These are phyloP conservation scores for Trichoderma guizhouense DNA, from an alignment of 2,329 filamentous ascomycete genomes.

Conservation along the genomic window DNA sequence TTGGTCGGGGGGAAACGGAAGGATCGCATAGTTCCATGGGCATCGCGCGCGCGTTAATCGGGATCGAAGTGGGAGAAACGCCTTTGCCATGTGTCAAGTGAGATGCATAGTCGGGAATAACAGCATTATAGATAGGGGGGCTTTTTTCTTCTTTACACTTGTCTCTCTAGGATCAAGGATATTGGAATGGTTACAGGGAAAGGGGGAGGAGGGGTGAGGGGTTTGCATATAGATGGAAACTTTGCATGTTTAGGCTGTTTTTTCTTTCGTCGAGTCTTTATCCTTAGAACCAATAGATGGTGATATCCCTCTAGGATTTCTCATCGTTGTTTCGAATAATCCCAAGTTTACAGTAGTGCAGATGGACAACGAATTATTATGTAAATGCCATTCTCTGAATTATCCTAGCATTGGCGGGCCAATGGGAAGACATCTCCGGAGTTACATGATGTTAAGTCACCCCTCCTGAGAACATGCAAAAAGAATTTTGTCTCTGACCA, in stretches of 20 bases:
- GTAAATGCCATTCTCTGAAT: neutral
- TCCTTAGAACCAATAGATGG: neutral
- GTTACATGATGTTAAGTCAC: neutral
- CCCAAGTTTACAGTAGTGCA: neutral
- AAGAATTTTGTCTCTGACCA: neutral
- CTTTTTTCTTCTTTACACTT: neutral
- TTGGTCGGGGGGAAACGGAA: neutral
- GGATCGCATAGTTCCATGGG: neutral
- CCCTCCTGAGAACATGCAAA: neutral
- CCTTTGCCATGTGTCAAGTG: neutral
- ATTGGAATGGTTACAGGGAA: neutral
- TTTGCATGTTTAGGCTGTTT: neutral
- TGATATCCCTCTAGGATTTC: neutral
- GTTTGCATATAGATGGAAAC: neutral
- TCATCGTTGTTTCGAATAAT: neutral
- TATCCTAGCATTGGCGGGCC: neutral
- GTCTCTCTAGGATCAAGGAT: neutral
- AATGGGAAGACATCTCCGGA: neutral
- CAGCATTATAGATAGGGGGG: neutral
- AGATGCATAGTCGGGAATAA: neutral
- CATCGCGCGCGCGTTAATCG: neutral
- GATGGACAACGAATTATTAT: neutral
- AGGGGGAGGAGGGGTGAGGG: neutral
- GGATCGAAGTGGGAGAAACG: constrained; percentile 2
- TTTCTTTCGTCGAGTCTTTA: neutral